phyloP scores from a whole-genome alignment of 2,329 filamentous ascomycete species.

The Alternaria infectoria region DNA sequence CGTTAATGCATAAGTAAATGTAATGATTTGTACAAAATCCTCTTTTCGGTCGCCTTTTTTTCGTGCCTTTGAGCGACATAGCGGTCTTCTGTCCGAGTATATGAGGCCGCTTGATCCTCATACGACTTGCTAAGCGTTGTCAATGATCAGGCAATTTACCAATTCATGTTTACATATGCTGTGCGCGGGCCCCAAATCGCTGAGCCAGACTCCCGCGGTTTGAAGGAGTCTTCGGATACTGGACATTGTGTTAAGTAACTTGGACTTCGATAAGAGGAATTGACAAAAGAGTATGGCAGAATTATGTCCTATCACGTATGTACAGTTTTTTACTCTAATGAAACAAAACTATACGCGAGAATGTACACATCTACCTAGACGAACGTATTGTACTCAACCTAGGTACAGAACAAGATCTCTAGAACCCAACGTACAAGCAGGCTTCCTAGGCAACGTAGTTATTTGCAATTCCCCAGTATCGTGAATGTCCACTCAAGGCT shows the following conservation, averaged over 20 bases:
- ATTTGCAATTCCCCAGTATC: background rate
- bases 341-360: background rate
- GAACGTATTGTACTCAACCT: background rate
- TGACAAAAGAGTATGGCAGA: background rate
- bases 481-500: background rate
- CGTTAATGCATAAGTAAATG: background rate
- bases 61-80: background rate
- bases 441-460: background rate
- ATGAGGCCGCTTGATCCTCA: background rate
- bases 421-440: background rate
- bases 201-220: background rate
- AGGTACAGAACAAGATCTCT: background rate
- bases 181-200: background rate
- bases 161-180: background rate
- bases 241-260: accelerated
- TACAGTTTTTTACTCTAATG: background rate
- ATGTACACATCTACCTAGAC: background rate
- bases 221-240: background rate
- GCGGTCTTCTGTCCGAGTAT: background rate
- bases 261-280: background rate
- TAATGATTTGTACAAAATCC: background rate
- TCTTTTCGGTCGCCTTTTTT: background rate
- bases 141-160: background rate
- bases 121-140: background rate
- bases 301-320: background rate